Base-by-base conservation (phyloP, 371 early-diverging fungal species). In the Syncephalastrum racemosum region DNA sequence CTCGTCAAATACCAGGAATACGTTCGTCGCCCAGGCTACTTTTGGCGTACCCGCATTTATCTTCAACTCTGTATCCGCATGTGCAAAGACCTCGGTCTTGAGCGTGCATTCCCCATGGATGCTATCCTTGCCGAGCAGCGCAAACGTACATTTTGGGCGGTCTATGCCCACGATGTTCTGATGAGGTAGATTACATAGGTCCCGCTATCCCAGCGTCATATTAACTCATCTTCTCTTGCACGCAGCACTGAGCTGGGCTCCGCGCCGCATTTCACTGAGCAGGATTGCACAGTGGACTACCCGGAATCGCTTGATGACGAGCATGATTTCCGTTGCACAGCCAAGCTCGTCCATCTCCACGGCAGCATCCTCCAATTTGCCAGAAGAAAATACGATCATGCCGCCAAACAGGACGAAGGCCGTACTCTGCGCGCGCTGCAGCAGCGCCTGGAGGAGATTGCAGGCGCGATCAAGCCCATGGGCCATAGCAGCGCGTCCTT, bases 1-100 rank as follows among this genome's bases (percentile, higher is more conserved):
- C 50, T 80, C n/a, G 49, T 67, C 27, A 76, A 77, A 47, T 80
- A 80, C 25, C 75, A 77, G 12, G 80, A 80, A 45, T 56, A 61
- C 42, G 55, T 70, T 22, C 66, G 69, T 39, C 65, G 79, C 14
- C 68, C 79, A 13, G 79, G 79, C 1, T 78, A 70, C 47, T 71
- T 78, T 44, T 75, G 71, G 65, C 56, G 79, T 56, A 72, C 79
- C 7, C 66, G 69, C 4, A 53, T 63, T 19, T 63, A 70, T 31
- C 51, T 78, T 18, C 75, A 69, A 27, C 48, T 73, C 50, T 67
- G 70, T 39, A 58, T 70, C 5, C 69, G 56, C 43, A 72, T 78
- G 71, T 63, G 71, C 13, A 64, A 58, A n/a, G 70, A 74, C 42
- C 62, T 78, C 4, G 71, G 71, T 7, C 54, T 75, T 1, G 40